Conservation (phyloP, 1,284 basidiomycete species). For the Heliocybe sulcata region DNA sequence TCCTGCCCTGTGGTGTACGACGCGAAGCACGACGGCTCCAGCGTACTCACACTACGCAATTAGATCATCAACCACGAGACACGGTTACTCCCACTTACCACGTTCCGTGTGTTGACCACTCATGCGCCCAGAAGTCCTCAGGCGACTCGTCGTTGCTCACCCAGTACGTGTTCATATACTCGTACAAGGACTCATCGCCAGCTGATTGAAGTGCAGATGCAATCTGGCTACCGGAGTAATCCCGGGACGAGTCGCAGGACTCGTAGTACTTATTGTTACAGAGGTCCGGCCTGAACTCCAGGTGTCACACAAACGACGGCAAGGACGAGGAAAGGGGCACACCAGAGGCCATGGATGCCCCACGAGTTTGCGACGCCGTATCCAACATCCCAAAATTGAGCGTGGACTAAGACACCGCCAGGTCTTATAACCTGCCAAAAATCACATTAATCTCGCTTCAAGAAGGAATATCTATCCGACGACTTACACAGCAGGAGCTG, state of each 20-base stretch:
- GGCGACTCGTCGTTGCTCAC: constrained; percentile 11
- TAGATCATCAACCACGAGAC: not conserved
- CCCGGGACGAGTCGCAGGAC: constrained; percentile 10
- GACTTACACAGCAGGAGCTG: constrained; percentile 11
- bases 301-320: not conserved
- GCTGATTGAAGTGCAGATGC: constrained; percentile 3
- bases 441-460: too few relatives aligned
- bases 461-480: too few relatives aligned
- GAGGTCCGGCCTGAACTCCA: constrained; percentile 11
- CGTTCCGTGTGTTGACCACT: constrained; percentile 2
- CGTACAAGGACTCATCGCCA: constrained; percentile 5
- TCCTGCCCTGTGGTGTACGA: constrained; percentile 9
- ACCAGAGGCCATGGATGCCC: constrained; percentile 15
- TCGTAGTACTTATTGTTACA: constrained; percentile 12
- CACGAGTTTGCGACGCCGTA: constrained; percentile 10
- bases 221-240: constrained; percentile 11
- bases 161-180: constrained; percentile 12
- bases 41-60: constrained; percentile 9
- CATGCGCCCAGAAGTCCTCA: constrained; percentile 12
- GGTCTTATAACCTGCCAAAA: constrained; percentile 11
- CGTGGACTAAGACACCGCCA: constrained; percentile 12
- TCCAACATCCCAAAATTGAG: constrained; percentile 13
- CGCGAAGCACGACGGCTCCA: constrained; percentile 12
- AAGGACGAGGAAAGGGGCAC: not conserved
- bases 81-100: not conserved